A percentile compares a stretch with the other conserved stretches of the same genome.
These are phyloP conservation scores for Tympanopsis confertula DNA, from an alignment of 2,329 filamentous ascomycete genomes.

Conservation along the genomic window DNA sequence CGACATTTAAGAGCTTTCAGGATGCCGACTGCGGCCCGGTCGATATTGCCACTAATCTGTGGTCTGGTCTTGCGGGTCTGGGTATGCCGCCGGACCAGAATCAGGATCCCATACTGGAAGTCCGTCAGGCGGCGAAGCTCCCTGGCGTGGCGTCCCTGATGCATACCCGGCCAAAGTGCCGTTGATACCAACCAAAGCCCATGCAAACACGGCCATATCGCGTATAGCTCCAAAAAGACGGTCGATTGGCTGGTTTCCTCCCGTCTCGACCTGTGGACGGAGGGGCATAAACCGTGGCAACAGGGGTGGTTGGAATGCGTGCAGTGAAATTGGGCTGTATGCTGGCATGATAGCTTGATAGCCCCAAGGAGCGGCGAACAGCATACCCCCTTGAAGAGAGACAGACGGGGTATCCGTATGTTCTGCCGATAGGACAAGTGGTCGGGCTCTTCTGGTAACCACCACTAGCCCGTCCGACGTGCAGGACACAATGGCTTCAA, in stretches of 20 bases:
- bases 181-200: constrained; percentile 72
- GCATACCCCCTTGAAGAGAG: constrained; percentile 41
- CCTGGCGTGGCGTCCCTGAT: constrained; percentile 48
- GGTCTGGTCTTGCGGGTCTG: constrained; percentile 22
- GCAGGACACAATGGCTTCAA: constrained; percentile 85
- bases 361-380: constrained; percentile 75
- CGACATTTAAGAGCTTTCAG: too few relatives aligned
- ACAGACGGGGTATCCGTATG: constrained; percentile 31
- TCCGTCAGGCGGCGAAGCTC: constrained; percentile 48
- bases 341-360: constrained; percentile 46
- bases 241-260: constrained; percentile 40
- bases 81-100: constrained; percentile 16
- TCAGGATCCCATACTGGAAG: constrained; percentile 47
- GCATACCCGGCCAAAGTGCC: constrained; percentile 56
- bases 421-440: constrained; percentile 50
- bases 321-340: constrained; percentile 27
- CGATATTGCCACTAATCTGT: constrained; percentile 7
- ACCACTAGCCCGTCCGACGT: constrained; percentile 81
- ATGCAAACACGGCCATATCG: constrained; percentile 79
- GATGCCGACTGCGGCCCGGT: too few relatives aligned
- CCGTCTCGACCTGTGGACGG: constrained; percentile 28
- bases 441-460: constrained; percentile 62
- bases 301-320: constrained; percentile 29
- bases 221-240: constrained; percentile 71
- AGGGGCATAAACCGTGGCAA: constrained; percentile 31